phyloP scores from a whole-genome alignment of 768 basidiomycete species.

The Xerocomus brunneocitrinus region DNA sequence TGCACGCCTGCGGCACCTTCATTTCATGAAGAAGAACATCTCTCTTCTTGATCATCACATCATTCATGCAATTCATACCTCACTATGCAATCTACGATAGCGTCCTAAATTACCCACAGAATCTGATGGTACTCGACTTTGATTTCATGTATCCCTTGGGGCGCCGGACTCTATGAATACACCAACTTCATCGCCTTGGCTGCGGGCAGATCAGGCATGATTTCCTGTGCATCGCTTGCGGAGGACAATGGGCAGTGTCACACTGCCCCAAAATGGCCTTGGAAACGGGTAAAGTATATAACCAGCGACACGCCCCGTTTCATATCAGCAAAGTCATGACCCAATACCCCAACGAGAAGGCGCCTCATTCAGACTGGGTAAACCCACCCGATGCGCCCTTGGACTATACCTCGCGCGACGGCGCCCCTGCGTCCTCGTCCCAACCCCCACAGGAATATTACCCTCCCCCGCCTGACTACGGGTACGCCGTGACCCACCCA shows the following conservation, averaged over 20 bases:
- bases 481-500: slow-evolving; percentile 2
- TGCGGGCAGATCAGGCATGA: background rate
- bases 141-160: background rate
- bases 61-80: background rate
- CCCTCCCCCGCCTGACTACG: slow-evolving; percentile 12
- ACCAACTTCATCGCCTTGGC: background rate
- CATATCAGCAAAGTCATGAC: slow-evolving; percentile 6
- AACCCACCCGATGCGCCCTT: background rate
- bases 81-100: slow-evolving; percentile 19
- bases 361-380: slow-evolving; percentile 13
- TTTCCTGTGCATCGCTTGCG: background rate
- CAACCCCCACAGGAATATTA: slow-evolving; percentile 5
- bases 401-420: slow-evolving; percentile 10
- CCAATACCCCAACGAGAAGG: slow-evolving; percentile 26
- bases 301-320: background rate
- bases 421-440: background rate
- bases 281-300: background rate
- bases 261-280: background rate
- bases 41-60: slow-evolving; percentile 13
- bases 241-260: background rate
- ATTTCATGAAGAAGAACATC: slow-evolving; percentile 6
- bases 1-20: slow-evolving; percentile 18
- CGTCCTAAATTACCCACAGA: background rate
- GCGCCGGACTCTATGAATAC: background rate
- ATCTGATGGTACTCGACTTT: background rate